Conservation (phyloP, 176 grass and related monocot genomes). For the Eleusine indica region DNA sequence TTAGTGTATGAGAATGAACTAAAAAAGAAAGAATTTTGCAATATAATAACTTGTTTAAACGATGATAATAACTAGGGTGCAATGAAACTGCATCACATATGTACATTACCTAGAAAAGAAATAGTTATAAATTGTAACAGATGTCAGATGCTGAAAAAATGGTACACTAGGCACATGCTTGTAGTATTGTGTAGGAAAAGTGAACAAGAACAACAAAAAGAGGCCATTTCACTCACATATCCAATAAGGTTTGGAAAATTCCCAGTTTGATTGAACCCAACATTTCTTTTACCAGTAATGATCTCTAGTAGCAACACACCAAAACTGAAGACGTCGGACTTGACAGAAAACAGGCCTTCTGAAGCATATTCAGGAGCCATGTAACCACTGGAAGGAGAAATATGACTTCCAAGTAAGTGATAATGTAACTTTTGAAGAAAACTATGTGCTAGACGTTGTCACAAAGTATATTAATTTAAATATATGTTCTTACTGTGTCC, state of each 20-base stretch:
- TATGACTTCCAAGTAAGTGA: not conserved
- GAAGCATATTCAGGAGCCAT: conserved; percentile 46
- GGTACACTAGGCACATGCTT: not conserved
- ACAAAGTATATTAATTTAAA: not conserved
- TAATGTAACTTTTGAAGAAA: too few relatives aligned
- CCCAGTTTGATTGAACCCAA: conserved; percentile 33
- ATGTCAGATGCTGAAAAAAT: too few relatives aligned
- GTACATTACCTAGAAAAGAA: too few relatives aligned
- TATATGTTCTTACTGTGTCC: conserved; percentile 29
- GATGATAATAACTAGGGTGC: too few relatives aligned
- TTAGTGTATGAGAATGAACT: too few relatives aligned
- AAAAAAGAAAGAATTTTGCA: too few relatives aligned
- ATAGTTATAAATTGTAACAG: too few relatives aligned
- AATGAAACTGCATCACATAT: too few relatives aligned
- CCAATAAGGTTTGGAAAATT: conserved; percentile 32
- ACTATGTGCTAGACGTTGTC: too few relatives aligned
- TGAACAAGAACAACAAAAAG: not conserved
- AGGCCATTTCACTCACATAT: conserved; percentile 28
- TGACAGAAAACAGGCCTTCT: conserved; percentile 44
- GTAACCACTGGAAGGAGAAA: conserved; percentile 27
- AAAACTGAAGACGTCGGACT: conserved; percentile 51
- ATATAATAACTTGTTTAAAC: too few relatives aligned
- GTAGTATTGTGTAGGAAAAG: not conserved
- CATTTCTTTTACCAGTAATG: conserved; percentile 44
- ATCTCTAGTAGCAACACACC: conserved; percentile 50